Evolutionary conservation across 495 filamentous ascomycete species (phyloP).

Genomic region (Tuber indicum): DNA sequence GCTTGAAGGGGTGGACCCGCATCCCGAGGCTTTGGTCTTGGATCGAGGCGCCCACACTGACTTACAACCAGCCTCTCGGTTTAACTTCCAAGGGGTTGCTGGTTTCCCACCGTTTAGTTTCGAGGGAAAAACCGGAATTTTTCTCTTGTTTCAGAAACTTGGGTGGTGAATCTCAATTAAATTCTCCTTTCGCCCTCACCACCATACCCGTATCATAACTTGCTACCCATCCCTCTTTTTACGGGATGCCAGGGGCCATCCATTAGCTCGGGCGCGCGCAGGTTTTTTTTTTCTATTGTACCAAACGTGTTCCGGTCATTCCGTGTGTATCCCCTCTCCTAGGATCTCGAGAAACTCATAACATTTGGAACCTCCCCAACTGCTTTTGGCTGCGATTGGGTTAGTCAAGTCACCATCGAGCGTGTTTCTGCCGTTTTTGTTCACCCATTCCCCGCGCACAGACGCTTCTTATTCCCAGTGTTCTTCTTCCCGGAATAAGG

Average conservation of each 20-base stretch:
- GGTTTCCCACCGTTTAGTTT: neutral
- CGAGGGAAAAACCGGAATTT: neutral
- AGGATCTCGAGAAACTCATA: neutral
- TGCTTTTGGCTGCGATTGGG: neutral
- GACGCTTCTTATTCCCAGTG: constrained; percentile 13
- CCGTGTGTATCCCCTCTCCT: neutral
- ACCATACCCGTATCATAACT: neutral
- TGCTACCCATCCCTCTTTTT: neutral
- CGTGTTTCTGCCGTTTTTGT: constrained; percentile 25
- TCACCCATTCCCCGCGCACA: constrained; percentile 26
- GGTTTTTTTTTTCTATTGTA: neutral
- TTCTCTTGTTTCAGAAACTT: neutral
- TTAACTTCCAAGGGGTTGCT: constrained; percentile 6
- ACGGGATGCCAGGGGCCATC: neutral
- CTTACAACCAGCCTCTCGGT: constrained; percentile 32
- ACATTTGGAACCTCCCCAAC: neutral
- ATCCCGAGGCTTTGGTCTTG: constrained; percentile 37
- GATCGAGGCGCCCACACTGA: constrained; percentile 31
- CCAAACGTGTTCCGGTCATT: neutral
- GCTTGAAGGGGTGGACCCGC: constrained; percentile 25
- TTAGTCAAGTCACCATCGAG: constrained; percentile 13
- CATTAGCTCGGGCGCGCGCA: neutral
- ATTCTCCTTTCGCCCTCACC: neutral
- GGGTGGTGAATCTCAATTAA: neutral
- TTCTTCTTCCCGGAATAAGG: constrained; percentile 25